phyloP scores from a whole-genome alignment of 1,139 yeast species.

The Debaryomycetaceae sp. region DNA sequence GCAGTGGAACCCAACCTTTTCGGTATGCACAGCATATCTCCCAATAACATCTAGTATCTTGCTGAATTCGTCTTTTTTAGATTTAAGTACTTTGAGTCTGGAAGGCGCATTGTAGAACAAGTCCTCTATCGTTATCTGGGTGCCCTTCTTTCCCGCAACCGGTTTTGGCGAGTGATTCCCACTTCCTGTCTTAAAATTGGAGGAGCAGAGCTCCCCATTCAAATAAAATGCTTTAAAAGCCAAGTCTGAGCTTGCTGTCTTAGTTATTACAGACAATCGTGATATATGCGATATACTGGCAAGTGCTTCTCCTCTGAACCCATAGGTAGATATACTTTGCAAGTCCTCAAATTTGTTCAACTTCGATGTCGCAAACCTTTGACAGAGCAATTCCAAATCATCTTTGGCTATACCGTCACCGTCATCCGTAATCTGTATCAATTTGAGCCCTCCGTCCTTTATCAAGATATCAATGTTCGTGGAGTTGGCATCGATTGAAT shows the following conservation, averaged over 20 bases:
- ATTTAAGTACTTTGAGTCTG: constrained; percentile 61
- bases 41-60: constrained; percentile 81
- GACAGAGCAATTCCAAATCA: constrained; percentile 49
- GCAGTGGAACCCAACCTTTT: constrained; percentile 69
- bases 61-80: constrained; percentile 71
- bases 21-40: constrained; percentile 75
- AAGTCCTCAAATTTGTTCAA: constrained; percentile 48
- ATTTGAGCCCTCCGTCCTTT: constrained; percentile 52
- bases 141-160: constrained; percentile 84
- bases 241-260: constrained; percentile 52
- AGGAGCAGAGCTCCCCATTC: constrained; percentile 55
- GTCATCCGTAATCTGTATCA: constrained; percentile 52
- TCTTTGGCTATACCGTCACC: constrained; percentile 47
- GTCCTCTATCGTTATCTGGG: constrained; percentile 83
- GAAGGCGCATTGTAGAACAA: constrained; percentile 87
- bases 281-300: constrained; percentile 62
- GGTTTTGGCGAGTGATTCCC: constrained; percentile 55
- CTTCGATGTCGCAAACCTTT: constrained; percentile 58
- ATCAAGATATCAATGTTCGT: constrained; percentile 48
- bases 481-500: constrained; percentile 50
- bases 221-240: constrained; percentile 68
- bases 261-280: constrained; percentile 74
- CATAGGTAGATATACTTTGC: constrained; percentile 47
- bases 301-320: constrained; percentile 61
- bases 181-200: constrained; percentile 26